Conservation (phyloP, 177 flowering plant genomes). For the Vitis hybrid region DNA sequence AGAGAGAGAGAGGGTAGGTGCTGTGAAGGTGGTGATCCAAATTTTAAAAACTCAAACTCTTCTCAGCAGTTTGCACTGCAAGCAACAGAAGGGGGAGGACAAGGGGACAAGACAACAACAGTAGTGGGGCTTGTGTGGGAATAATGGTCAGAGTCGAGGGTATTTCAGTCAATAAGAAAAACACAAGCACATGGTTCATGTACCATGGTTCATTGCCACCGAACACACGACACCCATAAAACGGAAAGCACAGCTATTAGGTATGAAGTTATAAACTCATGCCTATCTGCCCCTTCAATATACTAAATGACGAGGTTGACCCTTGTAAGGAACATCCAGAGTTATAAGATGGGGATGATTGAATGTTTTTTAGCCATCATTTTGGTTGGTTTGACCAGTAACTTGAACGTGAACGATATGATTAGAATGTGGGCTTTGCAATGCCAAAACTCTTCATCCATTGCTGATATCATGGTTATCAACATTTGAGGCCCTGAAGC, state of each 20-base stretch:
- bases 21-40: not conserved
- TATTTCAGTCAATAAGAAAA: conserved; percentile 16
- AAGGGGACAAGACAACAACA: not conserved
- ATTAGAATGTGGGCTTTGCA: too few relatives aligned
- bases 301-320: too few relatives aligned
- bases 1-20: conserved; percentile 12
- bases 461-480: too few relatives aligned
- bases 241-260: not conserved
- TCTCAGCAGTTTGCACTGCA: conserved; percentile 6
- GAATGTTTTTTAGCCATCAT: too few relatives aligned
- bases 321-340: too few relatives aligned
- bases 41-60: not conserved
- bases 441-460: too few relatives aligned
- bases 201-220: not conserved
- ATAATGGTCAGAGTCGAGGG: conserved; percentile 11
- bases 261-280: too few relatives aligned
- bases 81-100: conserved; percentile 1
- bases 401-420: too few relatives aligned
- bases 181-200: conserved; percentile 17
- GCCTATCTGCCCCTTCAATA: too few relatives aligned
- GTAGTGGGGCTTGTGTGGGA: not conserved
- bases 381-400: too few relatives aligned
- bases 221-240: conserved; percentile 5
- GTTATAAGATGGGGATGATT: too few relatives aligned
- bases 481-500: too few relatives aligned